Evolutionary conservation across 2,329 filamentous ascomycete genomes (phyloP), one percentile per base, ranked within the genome.

Genomic region (Fusarium torulosum): DNA sequence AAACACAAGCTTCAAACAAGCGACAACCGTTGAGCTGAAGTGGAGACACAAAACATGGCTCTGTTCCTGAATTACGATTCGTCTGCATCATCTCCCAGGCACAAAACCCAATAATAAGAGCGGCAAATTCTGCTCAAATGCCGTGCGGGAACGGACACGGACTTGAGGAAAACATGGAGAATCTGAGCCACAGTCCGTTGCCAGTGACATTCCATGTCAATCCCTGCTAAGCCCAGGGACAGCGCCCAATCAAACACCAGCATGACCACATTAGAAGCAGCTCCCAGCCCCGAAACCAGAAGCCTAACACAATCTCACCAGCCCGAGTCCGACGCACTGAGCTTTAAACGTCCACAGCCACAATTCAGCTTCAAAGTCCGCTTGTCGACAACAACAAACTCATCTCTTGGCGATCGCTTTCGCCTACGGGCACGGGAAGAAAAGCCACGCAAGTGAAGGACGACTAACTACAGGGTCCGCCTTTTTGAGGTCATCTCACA

Each of bases 131-230:
- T 20, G 6, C 31, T 56, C 25, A 62, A 62, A 31, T 47, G 21
- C 42, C 49, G 33, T 31, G 35, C 46, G 42, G 51, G 40, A 45
- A 63, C 59, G 60, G 60, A 63, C 38, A 63, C 60, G 60, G 60
- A 63, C 59, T 63, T 63, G 44, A n/a, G n/a, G 20, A 23, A 23
- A 2, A 14, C 17, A 7, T 14, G 7, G 44, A n/a, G 33, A 25
- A 35, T 40, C 51, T 47, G 8, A 58, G 60, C 60, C 60, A 43
- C 59, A 37, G 6, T 43, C 47, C 29, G 35, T 42, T 42, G 13
- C 42, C 4, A n/a, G 25, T 35, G 53, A 59, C 44, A 25, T 57
- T 20, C 20, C 20, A 59, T 45, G 13, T 4, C n/a, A 40, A 17
- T 19, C 46, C 47, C 31, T 54, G 57, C 33, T 38, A 20, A 35